Evolutionary conservation across 2,329 filamentous ascomycete species (phyloP).

Genomic region (Penicillium sp.): DNA sequence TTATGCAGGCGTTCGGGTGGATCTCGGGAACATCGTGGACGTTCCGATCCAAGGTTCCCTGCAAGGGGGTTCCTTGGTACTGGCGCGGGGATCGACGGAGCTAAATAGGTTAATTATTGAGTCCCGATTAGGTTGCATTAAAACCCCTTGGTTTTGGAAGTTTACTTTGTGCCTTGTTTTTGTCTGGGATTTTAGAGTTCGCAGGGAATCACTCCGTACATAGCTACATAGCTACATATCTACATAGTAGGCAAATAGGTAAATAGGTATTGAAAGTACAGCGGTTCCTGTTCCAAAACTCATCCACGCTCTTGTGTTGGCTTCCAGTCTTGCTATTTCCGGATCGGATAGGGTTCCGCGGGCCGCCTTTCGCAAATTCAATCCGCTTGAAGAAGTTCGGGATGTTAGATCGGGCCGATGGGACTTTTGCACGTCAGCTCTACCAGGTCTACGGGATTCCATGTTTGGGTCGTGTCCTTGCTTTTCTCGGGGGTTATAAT

Average conservation of each 20-base stretch:
- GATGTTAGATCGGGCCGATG: background rate
- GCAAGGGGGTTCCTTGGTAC: background rate
- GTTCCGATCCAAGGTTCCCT: background rate
- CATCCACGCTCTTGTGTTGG: background rate
- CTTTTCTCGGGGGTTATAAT: background rate
- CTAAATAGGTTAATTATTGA: background rate
- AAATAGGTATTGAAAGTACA: background rate
- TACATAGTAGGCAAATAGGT: background rate
- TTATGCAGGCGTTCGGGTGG: background rate
- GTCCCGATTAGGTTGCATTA: background rate
- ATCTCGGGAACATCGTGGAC: background rate
- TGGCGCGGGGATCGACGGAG: background rate
- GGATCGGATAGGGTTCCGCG: background rate
- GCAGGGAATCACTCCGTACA: background rate
- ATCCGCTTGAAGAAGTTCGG: background rate
- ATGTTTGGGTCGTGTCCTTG: background rate
- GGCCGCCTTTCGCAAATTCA: background rate
- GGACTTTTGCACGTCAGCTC: background rate
- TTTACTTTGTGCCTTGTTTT: background rate
- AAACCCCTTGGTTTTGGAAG: background rate
- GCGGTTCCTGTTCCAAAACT: background rate
- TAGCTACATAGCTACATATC: too few species aligned
- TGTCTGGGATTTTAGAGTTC: background rate
- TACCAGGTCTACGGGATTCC: background rate
- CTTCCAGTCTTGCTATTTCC: background rate